Evolutionary conservation across 2,329 filamentous ascomycete genomes (phyloP).

Genomic region (Teratosphaeria zuluensis): DNA sequence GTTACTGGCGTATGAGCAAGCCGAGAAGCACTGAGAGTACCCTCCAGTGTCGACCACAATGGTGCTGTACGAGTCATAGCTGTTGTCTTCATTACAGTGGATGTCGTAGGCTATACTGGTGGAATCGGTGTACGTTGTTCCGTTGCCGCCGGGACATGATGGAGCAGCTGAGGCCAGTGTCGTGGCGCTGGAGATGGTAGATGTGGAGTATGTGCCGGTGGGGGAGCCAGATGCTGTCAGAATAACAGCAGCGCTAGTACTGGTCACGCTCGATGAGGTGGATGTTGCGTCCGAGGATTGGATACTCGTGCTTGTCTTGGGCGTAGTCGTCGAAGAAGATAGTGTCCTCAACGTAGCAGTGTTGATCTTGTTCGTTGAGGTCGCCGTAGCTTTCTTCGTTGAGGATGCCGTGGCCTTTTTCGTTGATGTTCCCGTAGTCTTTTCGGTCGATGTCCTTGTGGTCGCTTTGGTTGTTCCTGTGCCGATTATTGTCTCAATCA

Average conservation of each 20-base stretch:
- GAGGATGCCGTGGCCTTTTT: not conserved
- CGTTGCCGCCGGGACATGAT: conserved; percentile 17
- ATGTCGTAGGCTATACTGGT: conserved; percentile 18
- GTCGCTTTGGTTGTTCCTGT: not conserved
- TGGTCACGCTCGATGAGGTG: not conserved
- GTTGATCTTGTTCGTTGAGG: not conserved
- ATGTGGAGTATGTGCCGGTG: not conserved
- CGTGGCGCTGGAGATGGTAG: not conserved
- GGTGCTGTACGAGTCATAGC: conserved; percentile 10
- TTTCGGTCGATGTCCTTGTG: not conserved
- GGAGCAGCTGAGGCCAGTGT: conserved; percentile 4
- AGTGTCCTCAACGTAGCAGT: not conserved
- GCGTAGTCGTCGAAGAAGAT: not conserved
- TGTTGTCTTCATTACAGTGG: conserved; percentile 19
- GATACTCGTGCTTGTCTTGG: not conserved
- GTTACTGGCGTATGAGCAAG: conserved; percentile 13
- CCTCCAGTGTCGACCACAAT: conserved; percentile 16
- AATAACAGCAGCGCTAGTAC: not conserved
- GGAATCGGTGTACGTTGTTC: conserved; percentile 15
- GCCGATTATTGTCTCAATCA: too few relatives aligned
- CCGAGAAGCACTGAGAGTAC: conserved; percentile 21
- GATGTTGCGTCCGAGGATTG: not conserved
- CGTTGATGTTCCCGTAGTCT: not conserved
- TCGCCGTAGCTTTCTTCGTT: not conserved
- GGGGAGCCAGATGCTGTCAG: not conserved